Percentiles rank a stretch among this genome's conserved stretches.
phyloP scores from a whole-genome alignment of 1,139 yeast genomes.

The Suhomyces bolitotheri region DNA sequence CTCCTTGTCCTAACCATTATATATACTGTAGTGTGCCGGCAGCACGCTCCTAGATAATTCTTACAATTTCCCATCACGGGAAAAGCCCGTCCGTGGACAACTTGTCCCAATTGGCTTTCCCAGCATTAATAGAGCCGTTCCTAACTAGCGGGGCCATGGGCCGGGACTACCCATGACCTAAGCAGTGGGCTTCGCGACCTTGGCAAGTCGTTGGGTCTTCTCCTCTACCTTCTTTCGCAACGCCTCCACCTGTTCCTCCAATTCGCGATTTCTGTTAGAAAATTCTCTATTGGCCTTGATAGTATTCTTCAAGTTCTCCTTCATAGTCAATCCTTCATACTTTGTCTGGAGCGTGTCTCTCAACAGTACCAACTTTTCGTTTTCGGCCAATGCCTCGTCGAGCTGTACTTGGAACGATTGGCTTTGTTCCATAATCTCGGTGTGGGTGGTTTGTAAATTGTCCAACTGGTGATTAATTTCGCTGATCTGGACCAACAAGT shows the following conservation, averaged over 20 bases:
- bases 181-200: constrained; percentile 2
- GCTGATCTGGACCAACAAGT: constrained; percentile 30
- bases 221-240: constrained; percentile 19
- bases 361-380: constrained; percentile 19
- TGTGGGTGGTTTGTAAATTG: constrained; percentile 37
- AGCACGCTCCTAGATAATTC: too few relatives aligned
- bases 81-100: too few relatives aligned
- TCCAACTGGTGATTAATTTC: constrained; percentile 34
- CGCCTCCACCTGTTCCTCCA: constrained; percentile 35
- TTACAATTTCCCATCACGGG: too few relatives aligned
- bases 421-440: constrained; percentile 41
- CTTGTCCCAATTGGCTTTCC: too few relatives aligned
- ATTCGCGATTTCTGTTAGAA: constrained; percentile 37
- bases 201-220: constrained; percentile 17
- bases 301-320: constrained; percentile 46
- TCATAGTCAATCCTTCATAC: constrained; percentile 45
- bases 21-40: too few relatives aligned
- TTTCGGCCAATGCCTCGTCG: constrained; percentile 24
- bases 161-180: too few relatives aligned
- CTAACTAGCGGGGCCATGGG: too few relatives aligned
- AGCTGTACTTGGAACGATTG: constrained; percentile 31
- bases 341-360: constrained; percentile 28
- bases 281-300: constrained; percentile 48
- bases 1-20: too few relatives aligned
- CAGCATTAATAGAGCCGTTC: too few relatives aligned